These are phyloP conservation scores for Amniculicola lignicola DNA, from an alignment of 495 filamentous ascomycete species.

Conservation along the genomic window DNA sequence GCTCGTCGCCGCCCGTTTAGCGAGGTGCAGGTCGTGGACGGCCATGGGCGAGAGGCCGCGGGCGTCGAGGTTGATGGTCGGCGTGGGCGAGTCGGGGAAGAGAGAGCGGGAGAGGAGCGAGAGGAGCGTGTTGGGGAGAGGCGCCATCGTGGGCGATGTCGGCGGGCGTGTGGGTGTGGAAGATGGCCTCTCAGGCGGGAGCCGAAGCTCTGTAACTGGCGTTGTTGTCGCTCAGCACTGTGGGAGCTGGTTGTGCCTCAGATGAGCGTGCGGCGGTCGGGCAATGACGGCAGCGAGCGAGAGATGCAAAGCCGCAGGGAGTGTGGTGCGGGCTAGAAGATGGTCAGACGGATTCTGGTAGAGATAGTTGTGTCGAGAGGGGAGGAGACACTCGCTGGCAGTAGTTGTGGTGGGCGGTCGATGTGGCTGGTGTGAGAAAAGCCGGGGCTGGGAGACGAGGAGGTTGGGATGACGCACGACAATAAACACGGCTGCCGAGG, in stretches of 20 bases:
- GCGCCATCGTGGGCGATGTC: slow-evolving; percentile 6
- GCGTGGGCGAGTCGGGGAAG: background rate
- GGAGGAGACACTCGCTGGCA: too few species aligned
- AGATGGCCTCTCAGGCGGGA: slow-evolving; percentile 1
- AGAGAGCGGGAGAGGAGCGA: slow-evolving; percentile 19
- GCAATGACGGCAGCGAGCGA: too few species aligned
- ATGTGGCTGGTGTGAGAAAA: too few species aligned
- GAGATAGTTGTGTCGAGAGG: too few species aligned
- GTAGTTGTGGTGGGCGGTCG: too few species aligned
- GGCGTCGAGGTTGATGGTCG: slow-evolving; percentile 3
- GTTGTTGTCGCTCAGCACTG: background rate
- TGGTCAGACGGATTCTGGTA: too few species aligned
- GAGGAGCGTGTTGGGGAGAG: slow-evolving; percentile 22
- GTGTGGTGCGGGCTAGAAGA: too few species aligned
- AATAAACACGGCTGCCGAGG: too few species aligned
- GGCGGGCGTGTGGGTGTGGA: background rate
- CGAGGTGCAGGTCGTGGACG: slow-evolving; percentile 19
- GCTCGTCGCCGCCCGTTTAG: slow-evolving; percentile 8
- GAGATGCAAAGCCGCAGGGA: too few species aligned
- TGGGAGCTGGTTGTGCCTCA: background rate
- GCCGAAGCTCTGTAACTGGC: slow-evolving; percentile 5
- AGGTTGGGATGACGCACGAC: too few species aligned
- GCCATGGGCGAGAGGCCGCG: slow-evolving; percentile 25
- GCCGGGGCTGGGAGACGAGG: too few species aligned
- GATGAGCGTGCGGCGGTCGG: too few species aligned